phyloP scores from a whole-genome alignment of 768 basidiomycete species.

The Suillus decipiens region DNA sequence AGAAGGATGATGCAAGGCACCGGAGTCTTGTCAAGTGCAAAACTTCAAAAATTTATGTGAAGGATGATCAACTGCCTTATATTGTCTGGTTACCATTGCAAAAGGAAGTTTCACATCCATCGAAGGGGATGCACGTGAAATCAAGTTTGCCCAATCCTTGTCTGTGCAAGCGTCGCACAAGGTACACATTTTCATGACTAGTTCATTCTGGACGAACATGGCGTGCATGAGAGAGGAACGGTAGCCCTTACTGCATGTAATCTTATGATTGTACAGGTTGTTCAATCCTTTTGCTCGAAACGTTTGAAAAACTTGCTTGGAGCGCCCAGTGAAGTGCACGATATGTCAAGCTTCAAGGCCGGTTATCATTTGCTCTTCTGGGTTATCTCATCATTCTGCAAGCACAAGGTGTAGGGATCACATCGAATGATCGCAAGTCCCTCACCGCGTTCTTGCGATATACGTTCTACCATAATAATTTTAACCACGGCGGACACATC shows the following conservation, averaged over 20 bases:
- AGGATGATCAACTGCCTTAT: no score
- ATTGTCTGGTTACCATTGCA: neutral
- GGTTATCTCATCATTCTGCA: neutral
- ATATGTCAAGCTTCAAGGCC: neutral
- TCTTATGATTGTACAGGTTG: neutral
- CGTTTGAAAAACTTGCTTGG: neutral
- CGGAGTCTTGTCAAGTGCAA: no score
- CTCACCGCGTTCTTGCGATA: neutral
- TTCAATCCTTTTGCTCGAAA: neutral
- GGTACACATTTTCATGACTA: slow-evolving; percentile 7
- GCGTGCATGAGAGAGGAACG: slow-evolving; percentile 8
- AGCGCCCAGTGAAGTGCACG: no score
- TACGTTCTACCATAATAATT: neutral
- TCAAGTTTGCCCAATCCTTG: no score
- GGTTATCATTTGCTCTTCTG: neutral
- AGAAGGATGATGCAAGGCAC: no score
- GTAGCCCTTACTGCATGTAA: slow-evolving; percentile 2
- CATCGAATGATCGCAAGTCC: no score
- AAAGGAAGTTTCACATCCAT: neutral
- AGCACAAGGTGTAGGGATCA: no score
- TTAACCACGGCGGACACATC: neutral
- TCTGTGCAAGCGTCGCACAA: slow-evolving; percentile 3
- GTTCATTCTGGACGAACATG: slow-evolving; percentile 9
- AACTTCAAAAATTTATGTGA: no score
- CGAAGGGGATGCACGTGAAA: neutral